Evolutionary conservation across 2,329 filamentous ascomycete genomes (phyloP).

Genomic region (Fusarium xylarioides): DNA sequence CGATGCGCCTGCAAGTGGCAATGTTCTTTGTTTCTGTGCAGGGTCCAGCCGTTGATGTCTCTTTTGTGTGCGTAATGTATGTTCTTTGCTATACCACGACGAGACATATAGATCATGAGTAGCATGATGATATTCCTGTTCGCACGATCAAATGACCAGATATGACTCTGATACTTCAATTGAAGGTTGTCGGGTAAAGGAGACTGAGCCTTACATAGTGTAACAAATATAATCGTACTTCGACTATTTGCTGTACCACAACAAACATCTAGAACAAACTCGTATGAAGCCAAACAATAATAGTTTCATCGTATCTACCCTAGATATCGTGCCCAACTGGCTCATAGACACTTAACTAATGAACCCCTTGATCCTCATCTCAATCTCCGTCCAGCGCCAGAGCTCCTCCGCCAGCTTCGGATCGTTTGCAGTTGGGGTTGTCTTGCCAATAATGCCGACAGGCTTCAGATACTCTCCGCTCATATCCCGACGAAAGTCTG

Average conservation of each 20-base stretch:
- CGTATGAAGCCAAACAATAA: too few species aligned
- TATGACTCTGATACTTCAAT: too few species aligned
- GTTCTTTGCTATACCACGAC: background rate
- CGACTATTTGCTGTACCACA: background rate
- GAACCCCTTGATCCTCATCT: background rate
- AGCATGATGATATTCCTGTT: too few species aligned
- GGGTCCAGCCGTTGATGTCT: too few species aligned
- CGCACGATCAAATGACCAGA: too few species aligned
- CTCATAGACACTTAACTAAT: background rate
- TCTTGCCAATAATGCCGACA: background rate
- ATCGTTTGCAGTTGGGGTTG: background rate
- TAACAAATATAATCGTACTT: background rate
- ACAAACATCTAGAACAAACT: too few species aligned
- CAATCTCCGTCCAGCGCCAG: background rate
- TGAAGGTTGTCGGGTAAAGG: too few species aligned
- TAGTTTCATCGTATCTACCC: background rate
- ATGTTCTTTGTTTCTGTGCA: background rate
- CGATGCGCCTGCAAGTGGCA: background rate
- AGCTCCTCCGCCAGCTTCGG: background rate
- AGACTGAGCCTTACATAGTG: rapidly evolving
- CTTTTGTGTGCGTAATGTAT: background rate
- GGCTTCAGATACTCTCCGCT: background rate
- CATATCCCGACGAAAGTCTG: background rate
- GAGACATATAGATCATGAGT: too few species aligned
- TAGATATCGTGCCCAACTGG: too few species aligned